These are phyloP conservation scores for Clarireedia hainanense DNA, from an alignment of 2,329 filamentous ascomycete genomes.

Conservation along the genomic window DNA sequence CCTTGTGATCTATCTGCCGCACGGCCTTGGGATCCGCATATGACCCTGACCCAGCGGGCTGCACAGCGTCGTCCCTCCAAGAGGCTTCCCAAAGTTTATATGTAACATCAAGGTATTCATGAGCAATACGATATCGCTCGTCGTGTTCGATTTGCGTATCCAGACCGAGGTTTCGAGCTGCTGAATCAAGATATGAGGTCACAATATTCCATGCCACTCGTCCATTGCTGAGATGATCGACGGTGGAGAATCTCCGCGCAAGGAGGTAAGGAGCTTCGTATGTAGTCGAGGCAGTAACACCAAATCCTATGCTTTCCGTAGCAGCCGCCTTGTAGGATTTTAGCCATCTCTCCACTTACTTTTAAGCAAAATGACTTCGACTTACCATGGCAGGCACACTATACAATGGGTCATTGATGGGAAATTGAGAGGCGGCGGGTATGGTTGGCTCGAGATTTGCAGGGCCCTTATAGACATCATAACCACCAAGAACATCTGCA, in stretches of 20 bases:
- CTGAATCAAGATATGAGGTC: conserved; percentile 60
- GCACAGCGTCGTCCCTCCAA: conserved; percentile 40
- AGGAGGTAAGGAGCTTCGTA: conserved; percentile 41
- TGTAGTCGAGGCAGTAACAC: conserved; percentile 58
- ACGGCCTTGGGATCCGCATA: conserved; percentile 53
- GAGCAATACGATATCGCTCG: conserved; percentile 56
- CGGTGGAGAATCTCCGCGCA: conserved; percentile 23
- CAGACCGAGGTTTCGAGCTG: conserved; percentile 54
- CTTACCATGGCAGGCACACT: conserved; percentile 59
- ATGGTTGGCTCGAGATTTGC: conserved; percentile 52
- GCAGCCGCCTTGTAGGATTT: conserved; percentile 31
- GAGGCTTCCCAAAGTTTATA: conserved; percentile 25
- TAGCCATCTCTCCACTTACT: neutral
- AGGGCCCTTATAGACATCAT: conserved; percentile 61
- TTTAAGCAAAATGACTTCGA: neutral
- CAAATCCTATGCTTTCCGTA: conserved; percentile 60
- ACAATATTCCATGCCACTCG: conserved; percentile 47
- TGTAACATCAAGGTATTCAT: conserved; percentile 46
- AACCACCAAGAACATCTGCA: conserved; percentile 58
- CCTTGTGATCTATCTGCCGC: conserved; percentile 57
- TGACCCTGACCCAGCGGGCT: conserved; percentile 48
- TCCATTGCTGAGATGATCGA: conserved; percentile 45
- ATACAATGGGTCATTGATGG: conserved; percentile 60
- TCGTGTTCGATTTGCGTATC: conserved; percentile 54
- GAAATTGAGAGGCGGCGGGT: conserved; percentile 58